phyloP scores from a whole-genome alignment of 768 basidiomycete species.

The Lentinula aciculospora region DNA sequence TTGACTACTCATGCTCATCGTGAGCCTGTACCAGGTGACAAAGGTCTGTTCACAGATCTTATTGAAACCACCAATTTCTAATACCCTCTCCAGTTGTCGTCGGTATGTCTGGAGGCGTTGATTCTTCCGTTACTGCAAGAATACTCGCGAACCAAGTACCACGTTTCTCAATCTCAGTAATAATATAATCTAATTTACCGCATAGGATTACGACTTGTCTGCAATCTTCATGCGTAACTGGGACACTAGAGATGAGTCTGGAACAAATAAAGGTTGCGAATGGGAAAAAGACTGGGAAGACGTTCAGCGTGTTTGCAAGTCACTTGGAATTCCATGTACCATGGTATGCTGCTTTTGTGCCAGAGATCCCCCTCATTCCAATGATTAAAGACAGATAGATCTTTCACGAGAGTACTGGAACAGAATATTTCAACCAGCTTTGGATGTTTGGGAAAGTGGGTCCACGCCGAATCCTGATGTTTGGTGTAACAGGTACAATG shows the following conservation, averaged over 20 bases:
- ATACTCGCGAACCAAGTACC: constrained; percentile 63
- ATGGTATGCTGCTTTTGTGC: constrained; percentile 44
- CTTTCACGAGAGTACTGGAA: constrained; percentile 90
- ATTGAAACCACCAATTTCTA: not conserved
- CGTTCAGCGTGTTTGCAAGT: constrained; percentile 73
- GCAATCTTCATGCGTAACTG: constrained; percentile 97
- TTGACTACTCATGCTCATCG: not conserved
- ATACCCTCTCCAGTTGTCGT: constrained; percentile 59
- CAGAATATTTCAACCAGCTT: constrained; percentile 82
- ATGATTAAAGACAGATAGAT: constrained; percentile 52
- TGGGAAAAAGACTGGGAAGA: constrained; percentile 97
- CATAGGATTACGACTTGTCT: constrained; percentile 73
- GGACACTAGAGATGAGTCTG: constrained; percentile 82
- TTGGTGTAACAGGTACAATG: constrained; percentile 74
- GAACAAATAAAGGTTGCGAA: constrained; percentile 79
- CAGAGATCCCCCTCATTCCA: not conserved
- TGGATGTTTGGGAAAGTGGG: constrained; percentile 73
- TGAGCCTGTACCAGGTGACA: constrained; percentile 1
- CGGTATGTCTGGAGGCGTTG: constrained; percentile 95
- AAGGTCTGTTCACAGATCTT: not conserved
- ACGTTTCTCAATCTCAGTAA: not conserved
- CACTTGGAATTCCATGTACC: constrained; percentile 66
- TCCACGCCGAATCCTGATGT: constrained; percentile 91
- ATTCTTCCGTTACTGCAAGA: constrained; percentile 85
- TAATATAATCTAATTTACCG: not conserved